Evolutionary conservation across 2,329 filamentous ascomycete species (phyloP).

Genomic region (Geosmithia morbida): DNA sequence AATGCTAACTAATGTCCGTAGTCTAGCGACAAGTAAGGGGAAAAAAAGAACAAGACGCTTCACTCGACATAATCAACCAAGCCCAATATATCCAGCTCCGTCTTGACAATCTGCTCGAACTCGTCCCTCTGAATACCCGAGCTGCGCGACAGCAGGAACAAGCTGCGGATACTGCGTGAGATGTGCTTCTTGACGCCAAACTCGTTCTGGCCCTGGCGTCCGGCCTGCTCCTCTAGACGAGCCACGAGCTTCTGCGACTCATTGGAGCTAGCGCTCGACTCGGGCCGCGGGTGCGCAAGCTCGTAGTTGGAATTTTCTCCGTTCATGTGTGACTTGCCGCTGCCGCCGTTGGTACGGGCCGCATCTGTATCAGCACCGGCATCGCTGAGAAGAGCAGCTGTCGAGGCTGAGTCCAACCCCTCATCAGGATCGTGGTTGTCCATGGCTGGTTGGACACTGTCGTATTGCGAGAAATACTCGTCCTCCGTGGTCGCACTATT

Average conservation of each 20-base stretch:
- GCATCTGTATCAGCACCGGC: too few species aligned
- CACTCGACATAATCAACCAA: conserved; percentile 47
- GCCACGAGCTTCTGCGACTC: conserved; percentile 42
- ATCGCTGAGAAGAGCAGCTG: background rate
- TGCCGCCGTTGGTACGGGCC: background rate
- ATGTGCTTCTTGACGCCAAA: conserved; percentile 69
- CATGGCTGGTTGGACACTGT: conserved; percentile 65
- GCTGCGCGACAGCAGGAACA: conserved; percentile 55
- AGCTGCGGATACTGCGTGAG: conserved; percentile 60
- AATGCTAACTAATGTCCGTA: background rate
- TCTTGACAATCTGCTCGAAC: conserved; percentile 57
- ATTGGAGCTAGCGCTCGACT: conserved; percentile 42
- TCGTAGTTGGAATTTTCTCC: conserved; percentile 13
- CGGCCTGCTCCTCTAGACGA: conserved; percentile 41
- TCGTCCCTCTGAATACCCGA: conserved; percentile 62
- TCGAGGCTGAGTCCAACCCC: conserved; percentile 17
- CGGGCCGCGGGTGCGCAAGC: conserved; percentile 41
- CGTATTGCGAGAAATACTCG: conserved; percentile 65
- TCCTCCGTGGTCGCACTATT: conserved; percentile 31
- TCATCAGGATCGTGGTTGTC: conserved; percentile 74
- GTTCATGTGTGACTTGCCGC: background rate
- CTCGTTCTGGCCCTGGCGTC: conserved; percentile 47
- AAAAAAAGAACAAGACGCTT: conserved; percentile 4
- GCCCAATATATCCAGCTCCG: conserved; percentile 55
- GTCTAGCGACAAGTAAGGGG: background rate